A percentile compares a stretch with the other conserved stretches of the same genome.
These are phyloP conservation scores for Cyclotella kingstonii DNA, from an alignment of 108 stramenopile genomes.

Conservation along the genomic window DNA sequence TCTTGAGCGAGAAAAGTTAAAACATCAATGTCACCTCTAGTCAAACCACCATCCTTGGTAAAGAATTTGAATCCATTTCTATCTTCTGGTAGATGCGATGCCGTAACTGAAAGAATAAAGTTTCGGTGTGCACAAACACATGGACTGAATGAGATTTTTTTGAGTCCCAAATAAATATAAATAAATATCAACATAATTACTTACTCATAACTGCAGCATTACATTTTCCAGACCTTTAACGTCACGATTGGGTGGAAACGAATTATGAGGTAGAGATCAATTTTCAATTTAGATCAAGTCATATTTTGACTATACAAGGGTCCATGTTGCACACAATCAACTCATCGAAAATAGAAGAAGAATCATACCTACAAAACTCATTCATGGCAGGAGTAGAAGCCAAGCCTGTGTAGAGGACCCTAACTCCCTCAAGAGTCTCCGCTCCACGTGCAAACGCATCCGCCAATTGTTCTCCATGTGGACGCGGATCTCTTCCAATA, in stretches of 20 bases:
- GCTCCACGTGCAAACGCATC: conserved; percentile 75
- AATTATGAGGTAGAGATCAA: too few relatives aligned
- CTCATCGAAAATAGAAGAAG: not conserved
- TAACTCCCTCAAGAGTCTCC: conserved; percentile 38
- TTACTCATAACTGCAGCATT: conserved; percentile 69
- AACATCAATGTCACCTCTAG: conserved; percentile 39
- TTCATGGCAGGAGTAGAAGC: conserved; percentile 76
- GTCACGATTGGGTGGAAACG: too few relatives aligned
- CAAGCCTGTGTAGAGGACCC: conserved; percentile 66
- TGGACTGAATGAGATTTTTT: too few relatives aligned
- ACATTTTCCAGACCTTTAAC: conserved; percentile 44
- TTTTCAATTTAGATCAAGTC: too few relatives aligned
- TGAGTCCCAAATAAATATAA: too few relatives aligned
- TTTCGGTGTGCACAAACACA: not conserved
- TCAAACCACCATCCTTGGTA: conserved; percentile 38
- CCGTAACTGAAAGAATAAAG: conserved; percentile 49
- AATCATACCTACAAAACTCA: conserved; percentile 57
- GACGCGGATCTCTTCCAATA: conserved; percentile 74
- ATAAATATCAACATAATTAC: not conserved
- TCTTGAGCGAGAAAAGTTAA: conserved; percentile 42
- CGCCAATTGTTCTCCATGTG: conserved; percentile 59
- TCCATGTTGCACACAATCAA: not conserved
- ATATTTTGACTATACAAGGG: too few relatives aligned
- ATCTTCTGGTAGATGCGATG: conserved; percentile 77
- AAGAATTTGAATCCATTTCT: conserved; percentile 86